phyloP scores from a whole-genome alignment of 306 rosid genomes.

The Erythrophleum fordii region DNA sequence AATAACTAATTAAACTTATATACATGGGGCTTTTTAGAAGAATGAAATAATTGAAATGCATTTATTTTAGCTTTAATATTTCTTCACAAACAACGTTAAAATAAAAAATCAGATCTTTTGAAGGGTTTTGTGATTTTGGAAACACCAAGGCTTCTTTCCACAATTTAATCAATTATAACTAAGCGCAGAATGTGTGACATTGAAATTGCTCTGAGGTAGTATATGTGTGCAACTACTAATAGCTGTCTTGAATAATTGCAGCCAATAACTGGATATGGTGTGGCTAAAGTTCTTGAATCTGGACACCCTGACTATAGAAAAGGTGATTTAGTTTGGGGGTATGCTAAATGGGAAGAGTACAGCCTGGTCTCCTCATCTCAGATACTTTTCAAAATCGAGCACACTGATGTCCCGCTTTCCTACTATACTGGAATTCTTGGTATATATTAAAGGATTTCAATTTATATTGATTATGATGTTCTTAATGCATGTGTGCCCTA shows the following conservation, averaged over 20 bases:
- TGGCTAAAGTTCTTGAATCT: slow-evolving; percentile 2
- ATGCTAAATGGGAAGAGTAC: slow-evolving; percentile 6
- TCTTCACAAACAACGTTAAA: no score
- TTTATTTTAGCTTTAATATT: no score
- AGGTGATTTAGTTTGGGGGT: slow-evolving; percentile 8
- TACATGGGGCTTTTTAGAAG: background rate
- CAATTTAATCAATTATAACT: no score
- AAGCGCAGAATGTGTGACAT: no score
- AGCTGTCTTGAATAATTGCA: background rate
- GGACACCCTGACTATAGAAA: background rate
- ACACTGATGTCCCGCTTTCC: slow-evolving; percentile 36
- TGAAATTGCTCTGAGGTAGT: background rate
- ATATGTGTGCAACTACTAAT: background rate
- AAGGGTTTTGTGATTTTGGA: background rate
- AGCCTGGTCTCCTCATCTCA: background rate
- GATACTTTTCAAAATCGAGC: slow-evolving; percentile 23
- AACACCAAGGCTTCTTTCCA: background rate
- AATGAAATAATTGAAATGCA: background rate
- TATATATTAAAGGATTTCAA: background rate
- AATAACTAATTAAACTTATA: background rate
- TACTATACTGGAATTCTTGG: slow-evolving; percentile 38
- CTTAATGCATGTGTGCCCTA: background rate
- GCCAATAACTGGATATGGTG: slow-evolving; percentile 18
- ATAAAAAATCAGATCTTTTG: no score
- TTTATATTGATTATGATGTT: background rate